Evolutionary conservation across 169 alveolate genomes (phyloP).

Genomic region (Eimeria necatrix): DNA sequence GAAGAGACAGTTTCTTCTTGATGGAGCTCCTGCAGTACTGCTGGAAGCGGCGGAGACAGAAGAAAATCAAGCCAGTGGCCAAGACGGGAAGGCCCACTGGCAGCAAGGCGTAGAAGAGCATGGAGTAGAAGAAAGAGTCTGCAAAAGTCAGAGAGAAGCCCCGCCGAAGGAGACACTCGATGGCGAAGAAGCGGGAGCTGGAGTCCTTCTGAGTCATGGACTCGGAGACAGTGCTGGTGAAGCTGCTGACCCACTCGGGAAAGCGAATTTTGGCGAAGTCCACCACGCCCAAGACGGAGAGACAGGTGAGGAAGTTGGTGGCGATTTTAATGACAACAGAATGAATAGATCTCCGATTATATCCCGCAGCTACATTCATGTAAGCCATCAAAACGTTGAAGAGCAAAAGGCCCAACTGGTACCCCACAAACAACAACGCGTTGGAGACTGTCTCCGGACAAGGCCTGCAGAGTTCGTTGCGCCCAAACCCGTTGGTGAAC

Average conservation of each 20-base stretch:
- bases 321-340: conserved; percentile 92
- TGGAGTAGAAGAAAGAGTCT: conserved; percentile 89
- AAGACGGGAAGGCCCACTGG: conserved; percentile 86
- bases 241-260: conserved; percentile 84
- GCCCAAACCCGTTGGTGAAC: conserved; percentile 88
- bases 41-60: conserved; percentile 83
- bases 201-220: conserved; percentile 6
- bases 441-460: conserved; percentile 86
- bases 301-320: conserved; percentile 88
- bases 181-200: conserved; percentile 83
- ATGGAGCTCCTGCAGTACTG: conserved; percentile 75
- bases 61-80: conserved; percentile 86
- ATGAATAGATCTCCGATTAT: conserved; percentile 91
- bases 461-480: conserved; percentile 85
- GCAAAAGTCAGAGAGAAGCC: conserved; percentile 85
- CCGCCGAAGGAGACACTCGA: conserved; percentile 88
- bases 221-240: conserved; percentile 78
- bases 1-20: conserved; percentile 81
- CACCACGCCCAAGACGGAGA: conserved; percentile 87
- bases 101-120: conserved; percentile 85
- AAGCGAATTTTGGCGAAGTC: conserved; percentile 84
- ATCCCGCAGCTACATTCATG: conserved; percentile 91
- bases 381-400: conserved; percentile 90
- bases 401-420: conserved; percentile 85
- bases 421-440: conserved; percentile 80